Conservation (phyloP, 208 protist species). For the Leishmania amazonensis region DNA sequence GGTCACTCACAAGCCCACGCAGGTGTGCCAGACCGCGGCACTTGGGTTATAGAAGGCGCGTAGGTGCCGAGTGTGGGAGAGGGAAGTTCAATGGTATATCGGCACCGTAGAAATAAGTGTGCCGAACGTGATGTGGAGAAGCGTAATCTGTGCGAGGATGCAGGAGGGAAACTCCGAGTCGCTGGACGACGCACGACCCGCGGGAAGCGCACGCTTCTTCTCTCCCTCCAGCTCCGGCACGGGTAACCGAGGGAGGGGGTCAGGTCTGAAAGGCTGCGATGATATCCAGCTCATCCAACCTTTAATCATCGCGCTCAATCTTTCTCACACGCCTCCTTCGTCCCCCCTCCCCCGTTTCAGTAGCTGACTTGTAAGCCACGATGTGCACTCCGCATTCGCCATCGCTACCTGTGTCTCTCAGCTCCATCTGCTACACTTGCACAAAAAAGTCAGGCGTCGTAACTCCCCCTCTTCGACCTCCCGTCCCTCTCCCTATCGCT, state of each 20-base stretch:
- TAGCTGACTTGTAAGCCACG: neutral
- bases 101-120: neutral
- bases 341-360: neutral
- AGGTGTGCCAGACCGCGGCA: neutral
- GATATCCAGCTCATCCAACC: neutral
- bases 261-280: neutral
- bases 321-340: neutral
- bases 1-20: neutral
- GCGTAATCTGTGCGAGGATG: neutral
- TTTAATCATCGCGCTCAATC: neutral
- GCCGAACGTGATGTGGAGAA: neutral
- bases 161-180: neutral
- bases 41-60: neutral
- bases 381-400: neutral
- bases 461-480: neutral
- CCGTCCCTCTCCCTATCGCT: neutral
- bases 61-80: neutral
- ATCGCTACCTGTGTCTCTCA: neutral
- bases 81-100: neutral
- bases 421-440: neutral
- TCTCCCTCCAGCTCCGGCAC: neutral
- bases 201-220: neutral
- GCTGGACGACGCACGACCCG: neutral
- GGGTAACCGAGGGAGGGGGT: too few species aligned
- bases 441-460: neutral